Evolutionary conservation across 768 basidiomycete genomes (phyloP).

Genomic region (Phylloporus rhodoxanthus): DNA sequence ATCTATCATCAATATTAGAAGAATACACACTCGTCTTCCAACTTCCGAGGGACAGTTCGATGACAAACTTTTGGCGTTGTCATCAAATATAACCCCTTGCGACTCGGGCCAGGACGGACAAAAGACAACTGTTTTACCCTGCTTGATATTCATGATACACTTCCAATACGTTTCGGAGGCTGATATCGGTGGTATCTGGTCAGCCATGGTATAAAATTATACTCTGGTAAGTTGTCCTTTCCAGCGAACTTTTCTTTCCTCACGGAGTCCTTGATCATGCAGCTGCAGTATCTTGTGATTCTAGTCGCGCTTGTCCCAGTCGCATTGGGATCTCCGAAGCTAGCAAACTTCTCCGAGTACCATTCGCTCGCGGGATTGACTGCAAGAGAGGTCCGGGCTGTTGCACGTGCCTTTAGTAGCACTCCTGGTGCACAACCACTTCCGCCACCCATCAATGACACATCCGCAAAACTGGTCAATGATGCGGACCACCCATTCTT

Average conservation of each 20-base stretch:
- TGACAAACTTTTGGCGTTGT: too few relatives aligned
- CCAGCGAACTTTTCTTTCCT: too few relatives aligned
- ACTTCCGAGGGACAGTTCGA: too few relatives aligned
- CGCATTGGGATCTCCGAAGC: conserved; percentile 7
- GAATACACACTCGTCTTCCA: too few relatives aligned
- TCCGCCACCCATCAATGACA: conserved; percentile 20
- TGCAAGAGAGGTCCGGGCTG: conserved; percentile 7
- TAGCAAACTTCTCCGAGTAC: conserved; percentile 15
- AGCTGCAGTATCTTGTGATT: conserved; percentile 5
- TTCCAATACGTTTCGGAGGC: too few relatives aligned
- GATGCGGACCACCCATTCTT: conserved; percentile 16
- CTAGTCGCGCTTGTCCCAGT: conserved; percentile 3
- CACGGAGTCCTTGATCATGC: neutral
- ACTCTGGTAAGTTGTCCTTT: neutral
- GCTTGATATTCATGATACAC: too few relatives aligned
- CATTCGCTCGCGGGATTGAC: conserved; percentile 20
- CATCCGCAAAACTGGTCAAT: conserved; percentile 20
- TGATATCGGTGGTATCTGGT: too few relatives aligned
- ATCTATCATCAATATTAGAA: too few relatives aligned
- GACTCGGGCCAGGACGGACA: too few relatives aligned
- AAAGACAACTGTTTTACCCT: too few relatives aligned
- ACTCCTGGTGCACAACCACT: conserved; percentile 20
- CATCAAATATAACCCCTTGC: too few relatives aligned
- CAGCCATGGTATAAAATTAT: neutral
- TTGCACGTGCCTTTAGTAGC: conserved; percentile 10